A percentile compares a stretch with the other conserved stretches of the same genome.
Conservation (phyloP, 164 flowering plant genomes). For the Malania oleifera region DNA sequence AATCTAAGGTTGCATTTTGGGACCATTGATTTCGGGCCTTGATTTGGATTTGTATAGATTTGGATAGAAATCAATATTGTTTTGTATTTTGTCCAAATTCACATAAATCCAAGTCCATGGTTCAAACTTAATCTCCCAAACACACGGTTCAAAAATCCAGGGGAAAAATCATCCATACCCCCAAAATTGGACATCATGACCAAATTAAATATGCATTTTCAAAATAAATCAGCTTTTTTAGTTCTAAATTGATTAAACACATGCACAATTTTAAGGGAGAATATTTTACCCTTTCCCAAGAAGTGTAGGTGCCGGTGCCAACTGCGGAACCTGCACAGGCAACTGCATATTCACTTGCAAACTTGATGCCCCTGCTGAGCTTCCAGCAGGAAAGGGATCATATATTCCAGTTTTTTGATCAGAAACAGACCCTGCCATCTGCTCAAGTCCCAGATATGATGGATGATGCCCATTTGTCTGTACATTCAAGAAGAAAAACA, state of each 20-base stretch:
- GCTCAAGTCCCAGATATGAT: constrained; percentile 35
- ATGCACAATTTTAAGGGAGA: background rate
- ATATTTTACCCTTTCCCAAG: constrained; percentile 72
- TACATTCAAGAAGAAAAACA: constrained; percentile 3
- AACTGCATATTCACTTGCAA: constrained; percentile 43
- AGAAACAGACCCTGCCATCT: constrained; percentile 24
- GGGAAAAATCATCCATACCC: no score
- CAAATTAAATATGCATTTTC: no score
- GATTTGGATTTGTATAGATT: no score
- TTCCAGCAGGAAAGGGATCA: constrained; percentile 35
- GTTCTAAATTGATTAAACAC: background rate
- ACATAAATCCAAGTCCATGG: no score
- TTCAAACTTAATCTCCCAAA: no score
- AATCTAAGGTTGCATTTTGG: no score
- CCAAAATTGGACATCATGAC: no score
- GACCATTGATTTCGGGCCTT: no score
- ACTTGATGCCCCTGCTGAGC: constrained; percentile 30
- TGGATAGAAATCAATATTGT: no score
- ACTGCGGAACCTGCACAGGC: constrained; percentile 43
- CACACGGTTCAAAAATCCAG: no score
- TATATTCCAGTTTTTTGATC: constrained; percentile 31
- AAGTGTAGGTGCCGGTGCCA: constrained; percentile 47
- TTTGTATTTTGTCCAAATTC: no score
- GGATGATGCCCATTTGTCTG: constrained; percentile 44
- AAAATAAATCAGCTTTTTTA: background rate